Evolutionary conservation across 805 yeast species (phyloP).

Genomic region (Lipomyces kockii): DNA sequence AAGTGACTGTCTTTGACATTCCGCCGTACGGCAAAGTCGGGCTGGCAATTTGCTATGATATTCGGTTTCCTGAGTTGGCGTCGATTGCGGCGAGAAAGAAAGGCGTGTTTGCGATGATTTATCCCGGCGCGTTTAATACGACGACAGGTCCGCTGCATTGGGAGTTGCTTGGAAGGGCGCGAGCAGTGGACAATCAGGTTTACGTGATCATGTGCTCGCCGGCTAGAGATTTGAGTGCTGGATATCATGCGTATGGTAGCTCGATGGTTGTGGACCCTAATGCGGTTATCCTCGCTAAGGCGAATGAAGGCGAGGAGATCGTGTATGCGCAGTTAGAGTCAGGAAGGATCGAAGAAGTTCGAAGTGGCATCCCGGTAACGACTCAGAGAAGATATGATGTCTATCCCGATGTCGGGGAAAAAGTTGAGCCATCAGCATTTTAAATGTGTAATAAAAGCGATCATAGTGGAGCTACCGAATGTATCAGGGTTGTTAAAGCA

Average conservation of each 20-base stretch:
- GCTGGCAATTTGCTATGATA: constrained; percentile 81
- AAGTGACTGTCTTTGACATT: constrained; percentile 75
- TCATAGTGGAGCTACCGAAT: background rate
- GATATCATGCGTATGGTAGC: constrained; percentile 84
- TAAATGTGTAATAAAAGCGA: background rate
- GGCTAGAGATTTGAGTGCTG: constrained; percentile 88
- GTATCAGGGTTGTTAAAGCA: background rate
- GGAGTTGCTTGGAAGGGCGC: constrained; percentile 74
- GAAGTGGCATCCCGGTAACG: constrained; percentile 71
- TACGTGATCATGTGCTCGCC: constrained; percentile 92
- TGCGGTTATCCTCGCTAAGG: constrained; percentile 79
- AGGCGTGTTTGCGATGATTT: constrained; percentile 80
- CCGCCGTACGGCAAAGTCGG: constrained; percentile 75
- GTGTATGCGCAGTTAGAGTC: constrained; percentile 76
- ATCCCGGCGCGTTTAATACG: constrained; percentile 91
- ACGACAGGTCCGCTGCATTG: constrained; percentile 93
- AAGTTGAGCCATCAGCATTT: constrained; percentile 16
- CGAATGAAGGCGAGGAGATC: constrained; percentile 78
- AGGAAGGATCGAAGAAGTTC: constrained; percentile 57
- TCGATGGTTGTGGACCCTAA: constrained; percentile 88
- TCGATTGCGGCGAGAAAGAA: constrained; percentile 61
- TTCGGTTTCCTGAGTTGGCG: constrained; percentile 84
- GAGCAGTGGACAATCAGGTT: constrained; percentile 88
- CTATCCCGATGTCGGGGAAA: constrained; percentile 52
- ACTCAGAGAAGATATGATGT: constrained; percentile 74